These are phyloP conservation scores for Raffaelea deltoideospora DNA, from an alignment of 2,329 filamentous ascomycete species.

Conservation along the genomic window DNA sequence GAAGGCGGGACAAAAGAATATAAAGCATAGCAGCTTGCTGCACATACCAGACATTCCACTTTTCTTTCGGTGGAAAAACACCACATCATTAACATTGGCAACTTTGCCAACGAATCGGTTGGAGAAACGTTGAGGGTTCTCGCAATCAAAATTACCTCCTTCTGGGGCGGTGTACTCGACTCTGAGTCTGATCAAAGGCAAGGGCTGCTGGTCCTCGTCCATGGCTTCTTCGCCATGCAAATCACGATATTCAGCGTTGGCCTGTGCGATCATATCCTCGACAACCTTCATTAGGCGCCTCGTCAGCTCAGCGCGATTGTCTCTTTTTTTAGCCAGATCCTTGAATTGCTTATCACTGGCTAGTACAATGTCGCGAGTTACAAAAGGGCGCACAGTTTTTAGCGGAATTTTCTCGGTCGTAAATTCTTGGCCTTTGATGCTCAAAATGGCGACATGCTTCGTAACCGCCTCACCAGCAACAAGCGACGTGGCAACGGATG, in stretches of 20 bases:
- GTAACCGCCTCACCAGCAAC: constrained; percentile 78
- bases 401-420: constrained; percentile 65
- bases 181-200: constrained; percentile 76
- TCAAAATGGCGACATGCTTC: constrained; percentile 82
- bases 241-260: constrained; percentile 64
- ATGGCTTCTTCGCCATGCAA: constrained; percentile 49
- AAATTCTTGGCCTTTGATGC: constrained; percentile 70
- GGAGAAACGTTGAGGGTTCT: constrained; percentile 93
- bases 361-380: constrained; percentile 69
- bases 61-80: constrained; percentile 88
- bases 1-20: background rate
- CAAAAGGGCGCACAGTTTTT: constrained; percentile 80
- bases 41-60: constrained; percentile 32
- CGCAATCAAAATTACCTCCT: constrained; percentile 73
- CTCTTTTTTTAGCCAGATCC: constrained; percentile 62
- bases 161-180: constrained; percentile 82
- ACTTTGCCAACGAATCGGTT: constrained; percentile 83
- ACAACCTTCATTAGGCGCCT: constrained; percentile 62
- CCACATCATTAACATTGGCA: constrained; percentile 85
- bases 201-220: constrained; percentile 46
- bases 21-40: background rate
- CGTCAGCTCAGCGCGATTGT: constrained; percentile 72
- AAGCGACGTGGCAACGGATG: constrained; percentile 86
- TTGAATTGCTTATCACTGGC: constrained; percentile 63
- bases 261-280: constrained; percentile 74